Evolutionary conservation across 192 early-diverging fungal genomes (phyloP).

Genomic region (Coemansia sp.): DNA sequence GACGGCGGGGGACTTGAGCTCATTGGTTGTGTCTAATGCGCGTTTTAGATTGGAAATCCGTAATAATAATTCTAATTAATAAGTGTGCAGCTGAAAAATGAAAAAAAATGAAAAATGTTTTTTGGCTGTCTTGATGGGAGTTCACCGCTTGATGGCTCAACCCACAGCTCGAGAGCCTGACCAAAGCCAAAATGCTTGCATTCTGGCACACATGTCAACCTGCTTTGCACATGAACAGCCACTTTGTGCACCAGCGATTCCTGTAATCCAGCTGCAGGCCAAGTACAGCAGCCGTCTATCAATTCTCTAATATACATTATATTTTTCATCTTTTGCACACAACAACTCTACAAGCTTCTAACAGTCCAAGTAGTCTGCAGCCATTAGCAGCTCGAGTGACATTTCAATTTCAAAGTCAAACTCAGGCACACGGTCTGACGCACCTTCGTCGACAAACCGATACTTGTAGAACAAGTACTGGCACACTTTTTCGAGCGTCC

Average conservation of each 20-base stretch:
- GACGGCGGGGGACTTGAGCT: conserved; percentile 11
- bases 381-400: conserved; percentile 89
- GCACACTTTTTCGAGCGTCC: conserved; percentile 90
- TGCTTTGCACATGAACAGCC: background rate
- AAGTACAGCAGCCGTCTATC: background rate
- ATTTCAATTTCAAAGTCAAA: conserved; percentile 87
- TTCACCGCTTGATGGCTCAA: too few relatives aligned
- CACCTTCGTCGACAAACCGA: conserved; percentile 44
- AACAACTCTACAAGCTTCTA: conserved; percentile 21
- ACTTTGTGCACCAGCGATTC: conserved; percentile 1
- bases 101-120: too few relatives aligned
- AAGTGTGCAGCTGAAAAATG: too few relatives aligned
- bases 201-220: too few relatives aligned
- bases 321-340: too few relatives aligned
- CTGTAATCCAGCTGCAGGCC: background rate
- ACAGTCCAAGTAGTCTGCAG: conserved; percentile 94
- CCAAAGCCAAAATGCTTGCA: too few relatives aligned
- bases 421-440: conserved; percentile 62
- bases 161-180: too few relatives aligned
- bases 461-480: conserved; percentile 92
- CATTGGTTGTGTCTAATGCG: conserved; percentile 7
- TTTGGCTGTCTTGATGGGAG: too few relatives aligned
- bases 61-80: too few relatives aligned
- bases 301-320: background rate
- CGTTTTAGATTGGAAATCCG: too few relatives aligned